A percentile compares a stretch with the other conserved stretches of the same genome.
Evolutionary conservation across 164 flowering plant species (phyloP).

Genomic region (Umbilicus rupestris): DNA sequence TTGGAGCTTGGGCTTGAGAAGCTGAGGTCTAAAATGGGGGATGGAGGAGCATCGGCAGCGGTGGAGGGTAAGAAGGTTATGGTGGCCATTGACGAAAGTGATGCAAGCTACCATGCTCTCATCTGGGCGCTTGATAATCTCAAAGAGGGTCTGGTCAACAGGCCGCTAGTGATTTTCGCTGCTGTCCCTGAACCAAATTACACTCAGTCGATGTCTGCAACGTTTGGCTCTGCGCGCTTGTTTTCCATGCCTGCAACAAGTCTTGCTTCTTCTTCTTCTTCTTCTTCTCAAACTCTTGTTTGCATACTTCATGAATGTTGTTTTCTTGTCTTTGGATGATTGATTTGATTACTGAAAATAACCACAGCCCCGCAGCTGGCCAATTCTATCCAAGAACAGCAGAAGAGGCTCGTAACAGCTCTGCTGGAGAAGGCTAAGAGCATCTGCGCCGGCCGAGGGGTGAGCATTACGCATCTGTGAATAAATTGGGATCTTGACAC

Average conservation of each 20-base stretch:
- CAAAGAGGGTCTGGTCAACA: conserved; percentile 13
- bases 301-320: background rate
- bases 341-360: background rate
- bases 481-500: background rate
- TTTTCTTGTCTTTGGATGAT: no score
- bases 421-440: conserved; percentile 21
- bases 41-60: background rate
- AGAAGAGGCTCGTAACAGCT: conserved; percentile 16
- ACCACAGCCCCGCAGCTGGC: conserved; percentile 16
- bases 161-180: conserved; percentile 17
- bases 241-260: background rate
- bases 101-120: conserved; percentile 23
- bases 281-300: background rate
- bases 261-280: no score
- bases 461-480: conserved; percentile 6
- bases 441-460: conserved; percentile 21
- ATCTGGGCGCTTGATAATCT: conserved; percentile 29
- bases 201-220: conserved; percentile 4
- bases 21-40: background rate
- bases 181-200: conserved; percentile 15
- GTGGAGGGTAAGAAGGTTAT: conserved; percentile 19
- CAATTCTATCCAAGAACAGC: conserved; percentile 12
- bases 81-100: conserved; percentile 27
- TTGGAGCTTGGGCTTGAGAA: background rate
- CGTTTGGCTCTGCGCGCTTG: conserved; percentile 17